Base-by-base conservation (phyloP, 495 filamentous ascomycete species). In the Chaetomidium leptoderma region DNA sequence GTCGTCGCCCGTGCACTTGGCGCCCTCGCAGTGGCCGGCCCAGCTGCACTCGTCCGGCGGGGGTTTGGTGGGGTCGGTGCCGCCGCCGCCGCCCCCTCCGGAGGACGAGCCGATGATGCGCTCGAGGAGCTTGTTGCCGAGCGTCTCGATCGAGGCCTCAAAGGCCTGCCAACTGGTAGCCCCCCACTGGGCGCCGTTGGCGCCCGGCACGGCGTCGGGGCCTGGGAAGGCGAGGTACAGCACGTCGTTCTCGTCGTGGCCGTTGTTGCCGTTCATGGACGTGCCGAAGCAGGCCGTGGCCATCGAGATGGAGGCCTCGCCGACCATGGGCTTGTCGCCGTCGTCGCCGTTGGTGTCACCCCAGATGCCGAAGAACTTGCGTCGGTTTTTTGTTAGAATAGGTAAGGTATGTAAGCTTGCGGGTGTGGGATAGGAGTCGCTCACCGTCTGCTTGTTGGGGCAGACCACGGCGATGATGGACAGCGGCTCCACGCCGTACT, bases 301-400 rank as follows among this genome's bases (percentile, higher is more conserved):
- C 6, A 86, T 62, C 1, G 82, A 73, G 30, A 86, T 73, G 23
- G 78, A 78, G 0, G 80, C 78, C 57, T 87, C 82, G 16, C 84
- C 81, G 0, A 82, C 80, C 0, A 77, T 61, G 27, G 75, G 69
- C 48, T 71, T 66, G 60, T 69, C 45, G 27, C 72, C 75, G 42
- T 76, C 73, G 24, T 67, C 78, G 29, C 81, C 85, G 58, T 87
- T 88, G 5, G 72, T 76, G 63, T 88, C 85, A 16, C 82, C 85
- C 85, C 82, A 86, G 52, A 88, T 68, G n/a, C 81, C 83, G 60
- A 86, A 87, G 40, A 57, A n/a, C n/a, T n/a, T n/a, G n/a, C n/a
- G n/a, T n/a, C n/a, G n/a, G n/a, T n/a, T 32, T 46, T 57, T 45
- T 29, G 27, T 19, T 43, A n/a, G 19, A 35, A 17, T 11, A 26